Base-by-base conservation (phyloP, 352 stramenopile species). In the Phytophthora brassicae region DNA sequence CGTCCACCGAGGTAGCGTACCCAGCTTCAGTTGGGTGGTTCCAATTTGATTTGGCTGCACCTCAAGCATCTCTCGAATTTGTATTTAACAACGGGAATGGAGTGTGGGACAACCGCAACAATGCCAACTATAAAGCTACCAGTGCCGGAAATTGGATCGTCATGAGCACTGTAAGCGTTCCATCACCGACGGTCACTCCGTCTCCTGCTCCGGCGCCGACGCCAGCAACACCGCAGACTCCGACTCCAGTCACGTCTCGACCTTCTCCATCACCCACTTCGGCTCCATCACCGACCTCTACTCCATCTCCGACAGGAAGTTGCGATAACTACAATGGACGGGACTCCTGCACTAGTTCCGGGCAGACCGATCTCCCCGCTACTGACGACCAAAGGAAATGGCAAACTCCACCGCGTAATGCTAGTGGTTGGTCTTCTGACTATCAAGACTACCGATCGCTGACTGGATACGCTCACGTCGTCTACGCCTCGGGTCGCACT, bases 381-480 rank as follows among this genome's bases (percentile, higher is more conserved):
- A 48, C 64, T 3, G 57, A 77, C 13, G 74, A 86, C 9, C 36
- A 52, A 2, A 58, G 71, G 29, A 74, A 70, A 43, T 86, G 74
- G 74, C 76, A 86, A 58, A 86, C 76, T 8, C 71, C 71, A n/a
- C 54, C 76, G 16, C 71, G 71, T 38, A 78, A 86, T 41, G 28
- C 67, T 2, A 56, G 55, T 3, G 60, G 36, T 2, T 85, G 66
- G 68, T 58, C 47, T 5, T 16, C 45, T 2, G 46, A 71, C 17
- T 81, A 74, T 63, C 76, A 85, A 38, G 76, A 85, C 66, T 83
- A 79, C 57, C 43, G 65, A 44, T 73, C 67, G 0, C 38, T 79
- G 17, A 79, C 64, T 7, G 76, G 73, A 16, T 85, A 85, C 47
- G 70, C 73, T 3, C 57, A 81, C 24, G 76, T 83, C 1, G 56